Base-by-base conservation (phyloP, 2,329 filamentous ascomycete genomes). In the Aspergillus spinulosporus region DNA sequence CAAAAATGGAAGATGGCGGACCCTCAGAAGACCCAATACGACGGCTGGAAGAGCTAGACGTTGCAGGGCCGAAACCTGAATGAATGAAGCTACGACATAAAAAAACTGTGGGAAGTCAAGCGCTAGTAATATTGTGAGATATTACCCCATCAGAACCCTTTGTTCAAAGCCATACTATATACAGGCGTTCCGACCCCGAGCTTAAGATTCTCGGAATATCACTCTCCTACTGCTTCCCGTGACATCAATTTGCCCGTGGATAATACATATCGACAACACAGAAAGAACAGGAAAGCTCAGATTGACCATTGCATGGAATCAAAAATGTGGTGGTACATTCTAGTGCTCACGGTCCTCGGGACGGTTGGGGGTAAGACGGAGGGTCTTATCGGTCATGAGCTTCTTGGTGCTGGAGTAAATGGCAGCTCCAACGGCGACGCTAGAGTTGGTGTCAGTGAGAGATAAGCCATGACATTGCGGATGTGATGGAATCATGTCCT, bases 31-130 rank as follows among this genome's bases (percentile, higher is more conserved):
- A 97, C 76, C 91, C 93, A 3, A 99, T 99, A 94, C 91, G 97
- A 76, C 93, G 92, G 34, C 78, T 99, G 5, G 92, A 97, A 73
- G 90, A 89, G 12, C 79, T 97, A 53, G 95, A 97, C 74, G 90
- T 97, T 66, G 95, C 93, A 54, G 95, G 95, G 6, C 94, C 94
- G 11, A 92, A 90, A 73, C 88, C 84, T 53, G 86, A 84, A 68
- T 94, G 72, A 84, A n/a, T 14, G 4, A 39, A 44, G 50, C 47
- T 47, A 61, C 65, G 61, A 67, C 59, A 60, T 11, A 8, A 21
- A 55, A 53, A 58, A 47, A 37, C 60, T 55, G 59, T 39, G 48
- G 50, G 54, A 60, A 49, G 43, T 62, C 57, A 59, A 59, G 65
- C 55, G 56, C 68, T 64, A 62, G 57, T 67, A 64, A 65, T 62